Percentiles rank a stretch among this genome's conserved stretches.
phyloP scores from a whole-genome alignment of 352 stramenopile genomes.

The Phytophthora cactorum region DNA sequence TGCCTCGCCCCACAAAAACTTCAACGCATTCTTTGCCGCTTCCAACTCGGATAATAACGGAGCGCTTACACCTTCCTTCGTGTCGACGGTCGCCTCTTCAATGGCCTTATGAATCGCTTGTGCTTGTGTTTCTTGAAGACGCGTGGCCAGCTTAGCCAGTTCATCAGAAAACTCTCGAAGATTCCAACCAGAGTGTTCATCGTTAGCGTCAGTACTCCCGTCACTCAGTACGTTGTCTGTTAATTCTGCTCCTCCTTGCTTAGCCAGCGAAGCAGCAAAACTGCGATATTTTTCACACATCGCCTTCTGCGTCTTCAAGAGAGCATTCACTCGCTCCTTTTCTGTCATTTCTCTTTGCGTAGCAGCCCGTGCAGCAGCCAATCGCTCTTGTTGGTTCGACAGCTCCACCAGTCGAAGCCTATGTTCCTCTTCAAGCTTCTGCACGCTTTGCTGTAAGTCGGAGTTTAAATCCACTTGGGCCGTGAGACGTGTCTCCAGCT shows the following conservation, averaged over 20 bases:
- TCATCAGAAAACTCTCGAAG: slow-evolving; percentile 44
- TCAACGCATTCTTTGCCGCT: slow-evolving; percentile 51
- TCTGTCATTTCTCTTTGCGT: slow-evolving; percentile 35
- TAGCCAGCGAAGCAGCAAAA: slow-evolving; percentile 42
- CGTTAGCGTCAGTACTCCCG: slow-evolving; percentile 14
- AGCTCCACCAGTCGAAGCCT: slow-evolving; percentile 39
- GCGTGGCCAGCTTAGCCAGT: slow-evolving; percentile 31
- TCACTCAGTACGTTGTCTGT: slow-evolving; percentile 11
- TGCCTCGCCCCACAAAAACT: slow-evolving; percentile 28
- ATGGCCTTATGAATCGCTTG: slow-evolving; percentile 40
- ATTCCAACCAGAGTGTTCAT: slow-evolving; percentile 25
- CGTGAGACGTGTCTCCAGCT: slow-evolving; percentile 33
- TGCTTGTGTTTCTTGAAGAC: slow-evolving; percentile 36
- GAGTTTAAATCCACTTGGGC: slow-evolving; percentile 34
- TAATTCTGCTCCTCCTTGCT: slow-evolving; percentile 20
- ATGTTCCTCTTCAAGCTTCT: slow-evolving; percentile 50
- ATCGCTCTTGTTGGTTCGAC: slow-evolving; percentile 43
- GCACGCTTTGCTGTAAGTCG: slow-evolving; percentile 39
- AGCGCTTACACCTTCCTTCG: slow-evolving; percentile 32
- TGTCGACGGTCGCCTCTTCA: slow-evolving; percentile 35
- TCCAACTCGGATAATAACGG: slow-evolving; percentile 54
- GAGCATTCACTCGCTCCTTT: slow-evolving; percentile 14
- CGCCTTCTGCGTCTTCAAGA: slow-evolving; percentile 33
- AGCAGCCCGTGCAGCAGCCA: slow-evolving; percentile 42
- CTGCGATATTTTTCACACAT: slow-evolving; percentile 37